Evolutionary conservation across 352 stramenopile species (phyloP).

Genomic region (Globisporangium ultimum): DNA sequence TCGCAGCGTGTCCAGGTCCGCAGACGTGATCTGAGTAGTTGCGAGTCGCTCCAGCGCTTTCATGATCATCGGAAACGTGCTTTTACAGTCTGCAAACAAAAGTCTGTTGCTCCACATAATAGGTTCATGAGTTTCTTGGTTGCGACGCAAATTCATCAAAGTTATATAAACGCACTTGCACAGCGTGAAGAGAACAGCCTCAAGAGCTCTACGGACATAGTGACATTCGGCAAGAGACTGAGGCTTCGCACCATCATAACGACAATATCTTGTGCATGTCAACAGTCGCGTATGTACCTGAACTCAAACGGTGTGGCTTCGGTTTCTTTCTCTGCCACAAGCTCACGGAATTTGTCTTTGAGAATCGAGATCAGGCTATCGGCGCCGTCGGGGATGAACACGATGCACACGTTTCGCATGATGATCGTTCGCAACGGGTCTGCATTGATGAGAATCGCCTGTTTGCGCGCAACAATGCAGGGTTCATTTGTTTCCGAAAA

Average conservation of each 20-base stretch:
- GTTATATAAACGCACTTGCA: conserved; percentile 16
- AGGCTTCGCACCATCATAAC: background rate
- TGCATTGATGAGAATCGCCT: conserved; percentile 43
- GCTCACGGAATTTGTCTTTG: conserved; percentile 37
- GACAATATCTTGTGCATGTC: background rate
- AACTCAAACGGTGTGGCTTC: conserved; percentile 35
- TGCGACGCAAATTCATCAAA: too few relatives aligned
- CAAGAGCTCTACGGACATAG: conserved; percentile 23
- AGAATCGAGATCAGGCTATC: conserved; percentile 41
- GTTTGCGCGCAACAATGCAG: conserved; percentile 36
- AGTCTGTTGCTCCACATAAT: background rate
- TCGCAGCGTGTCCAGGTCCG: conserved; percentile 24
- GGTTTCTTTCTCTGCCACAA: conserved; percentile 9
- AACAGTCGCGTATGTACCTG: conserved; percentile 16
- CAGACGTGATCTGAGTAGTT: conserved; percentile 15
- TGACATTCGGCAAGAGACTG: too few relatives aligned
- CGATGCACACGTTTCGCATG: conserved; percentile 31
- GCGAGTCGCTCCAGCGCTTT: conserved; percentile 15
- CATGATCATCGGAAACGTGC: conserved; percentile 8
- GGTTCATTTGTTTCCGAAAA: conserved; percentile 59
- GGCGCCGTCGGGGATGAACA: conserved; percentile 43
- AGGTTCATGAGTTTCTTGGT: background rate
- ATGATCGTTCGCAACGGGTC: conserved; percentile 47
- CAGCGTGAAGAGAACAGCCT: conserved; percentile 29
- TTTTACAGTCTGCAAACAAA: conserved; percentile 13